Evolutionary conservation across 2,329 filamentous ascomycete genomes (phyloP).

Genomic region (Monosporascus sp.): DNA sequence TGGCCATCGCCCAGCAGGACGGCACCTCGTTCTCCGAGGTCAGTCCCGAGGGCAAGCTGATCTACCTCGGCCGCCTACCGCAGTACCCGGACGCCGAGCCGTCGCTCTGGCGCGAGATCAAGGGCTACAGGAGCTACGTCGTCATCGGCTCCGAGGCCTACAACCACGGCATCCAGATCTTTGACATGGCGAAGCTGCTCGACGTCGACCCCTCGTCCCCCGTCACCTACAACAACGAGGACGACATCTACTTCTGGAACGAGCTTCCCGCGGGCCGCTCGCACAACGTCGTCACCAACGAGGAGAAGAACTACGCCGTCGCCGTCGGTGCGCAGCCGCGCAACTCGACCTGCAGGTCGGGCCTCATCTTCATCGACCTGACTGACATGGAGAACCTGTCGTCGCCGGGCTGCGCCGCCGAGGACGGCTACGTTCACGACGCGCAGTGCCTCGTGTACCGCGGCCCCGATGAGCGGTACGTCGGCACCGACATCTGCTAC

Average conservation of each 20-base stretch:
- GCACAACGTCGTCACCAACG: conserved; percentile 42
- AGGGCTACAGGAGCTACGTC: conserved; percentile 30
- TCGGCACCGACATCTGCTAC: conserved; percentile 47
- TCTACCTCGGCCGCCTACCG: conserved; percentile 49
- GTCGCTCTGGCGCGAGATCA: conserved; percentile 48
- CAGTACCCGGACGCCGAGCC: conserved; percentile 37
- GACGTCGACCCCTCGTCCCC: conserved; percentile 37
- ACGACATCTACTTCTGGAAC: conserved; percentile 35
- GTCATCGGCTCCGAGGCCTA: conserved; percentile 36
- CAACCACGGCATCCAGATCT: conserved; percentile 55
- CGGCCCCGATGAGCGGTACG: conserved; percentile 40
- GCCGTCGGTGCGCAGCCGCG: conserved; percentile 35
- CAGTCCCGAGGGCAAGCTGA: conserved; percentile 40
- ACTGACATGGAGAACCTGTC: conserved; percentile 46
- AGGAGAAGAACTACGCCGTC: conserved; percentile 41
- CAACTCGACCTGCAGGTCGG: conserved; percentile 40
- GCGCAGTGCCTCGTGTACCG: conserved; percentile 53
- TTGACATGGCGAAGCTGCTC: conserved; percentile 56
- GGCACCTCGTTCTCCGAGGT: conserved; percentile 51
- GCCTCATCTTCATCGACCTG: conserved; percentile 55
- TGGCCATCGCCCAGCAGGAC: conserved; percentile 48
- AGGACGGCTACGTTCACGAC: conserved; percentile 57
- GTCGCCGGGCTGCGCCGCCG: conserved; percentile 46
- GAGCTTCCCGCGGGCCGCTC: conserved; percentile 36
- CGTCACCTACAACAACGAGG: conserved; percentile 35